These are phyloP conservation scores for Bruguiera parviflora DNA, from an alignment of 345 rosid species.

Conservation along the genomic window DNA sequence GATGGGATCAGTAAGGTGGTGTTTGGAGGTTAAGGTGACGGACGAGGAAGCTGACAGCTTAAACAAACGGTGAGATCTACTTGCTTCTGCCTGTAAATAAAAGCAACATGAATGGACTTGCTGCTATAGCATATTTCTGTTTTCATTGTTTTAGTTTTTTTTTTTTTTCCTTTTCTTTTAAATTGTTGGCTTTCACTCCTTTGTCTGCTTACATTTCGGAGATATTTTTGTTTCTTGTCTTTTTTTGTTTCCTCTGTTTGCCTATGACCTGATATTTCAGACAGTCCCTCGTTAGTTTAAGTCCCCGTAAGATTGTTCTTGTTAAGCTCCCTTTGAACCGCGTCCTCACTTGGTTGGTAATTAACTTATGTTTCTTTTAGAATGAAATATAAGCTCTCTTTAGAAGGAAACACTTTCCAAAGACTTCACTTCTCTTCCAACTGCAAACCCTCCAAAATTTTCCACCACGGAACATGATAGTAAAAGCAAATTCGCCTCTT, in stretches of 20 bases:
- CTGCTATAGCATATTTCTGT: not conserved
- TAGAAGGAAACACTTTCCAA: too few relatives aligned
- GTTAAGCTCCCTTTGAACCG: not conserved
- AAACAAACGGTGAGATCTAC: constrained; percentile 71
- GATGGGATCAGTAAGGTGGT: constrained; percentile 93
- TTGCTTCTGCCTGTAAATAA: constrained; percentile 7
- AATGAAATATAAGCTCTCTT: too few relatives aligned
- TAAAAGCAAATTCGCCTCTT: not conserved
- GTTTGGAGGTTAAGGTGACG: constrained; percentile 96
- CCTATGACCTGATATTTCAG: not conserved
- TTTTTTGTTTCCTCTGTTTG: not conserved
- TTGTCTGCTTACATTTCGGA: constrained; percentile 3
- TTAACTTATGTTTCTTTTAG: too few relatives aligned
- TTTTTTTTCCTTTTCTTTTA: constrained; percentile 2
- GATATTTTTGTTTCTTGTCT: not conserved
- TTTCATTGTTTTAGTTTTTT: not conserved
- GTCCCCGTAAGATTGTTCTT: not conserved
- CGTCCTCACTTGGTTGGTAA: not conserved
- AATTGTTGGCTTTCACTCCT: not conserved
- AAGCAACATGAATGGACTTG: not conserved
- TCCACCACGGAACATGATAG: not conserved
- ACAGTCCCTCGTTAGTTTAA: not conserved
- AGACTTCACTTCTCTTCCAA: not conserved
- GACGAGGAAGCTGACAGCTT: constrained; percentile 86
- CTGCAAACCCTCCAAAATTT: not conserved